A percentile compares a stretch with the other conserved stretches of the same genome.
Conservation (phyloP, 108 stramenopile species). For the Cyclostephanos tholiformis region DNA sequence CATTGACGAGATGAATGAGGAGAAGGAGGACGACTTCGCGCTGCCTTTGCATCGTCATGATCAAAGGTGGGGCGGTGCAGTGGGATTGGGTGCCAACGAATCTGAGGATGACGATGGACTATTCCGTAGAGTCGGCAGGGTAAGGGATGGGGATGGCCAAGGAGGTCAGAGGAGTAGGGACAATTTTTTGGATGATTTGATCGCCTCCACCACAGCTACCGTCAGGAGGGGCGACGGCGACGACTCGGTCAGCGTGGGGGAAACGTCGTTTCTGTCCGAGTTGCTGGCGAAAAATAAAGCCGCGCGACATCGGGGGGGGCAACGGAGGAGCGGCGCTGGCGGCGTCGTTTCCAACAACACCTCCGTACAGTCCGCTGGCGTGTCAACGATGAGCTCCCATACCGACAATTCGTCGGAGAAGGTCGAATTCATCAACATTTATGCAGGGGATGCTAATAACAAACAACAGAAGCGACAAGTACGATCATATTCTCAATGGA, state of each 20-base stretch:
- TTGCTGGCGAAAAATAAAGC: slow-evolving; percentile 20
- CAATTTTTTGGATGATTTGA: slow-evolving; percentile 16
- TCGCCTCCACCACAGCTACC: background rate
- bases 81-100: too few relatives aligned
- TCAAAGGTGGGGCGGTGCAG: too few relatives aligned
- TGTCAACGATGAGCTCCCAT: background rate
- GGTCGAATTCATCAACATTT: slow-evolving; percentile 5
- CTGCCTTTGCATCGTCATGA: too few relatives aligned
- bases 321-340: too few relatives aligned
- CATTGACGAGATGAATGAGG: slow-evolving; percentile 16
- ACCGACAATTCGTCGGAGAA: too few relatives aligned
- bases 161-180: background rate
- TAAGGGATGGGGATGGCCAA: background rate
- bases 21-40: slow-evolving; percentile 6
- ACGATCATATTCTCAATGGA: background rate
- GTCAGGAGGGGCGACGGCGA: slow-evolving; percentile 9
- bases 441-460: background rate
- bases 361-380: background rate
- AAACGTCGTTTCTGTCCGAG: slow-evolving; percentile 32
- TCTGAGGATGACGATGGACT: slow-evolving; percentile 10
- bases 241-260: slow-evolving; percentile 20
- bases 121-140: slow-evolving; percentile 9
- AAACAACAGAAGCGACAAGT: background rate
- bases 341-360: slow-evolving; percentile 8
- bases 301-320: slow-evolving; percentile 28